Evolutionary conservation across 2,329 filamentous ascomycete genomes (phyloP), one percentile per base, ranked within the genome.

Genomic region (Lecanosticta acicola): DNA sequence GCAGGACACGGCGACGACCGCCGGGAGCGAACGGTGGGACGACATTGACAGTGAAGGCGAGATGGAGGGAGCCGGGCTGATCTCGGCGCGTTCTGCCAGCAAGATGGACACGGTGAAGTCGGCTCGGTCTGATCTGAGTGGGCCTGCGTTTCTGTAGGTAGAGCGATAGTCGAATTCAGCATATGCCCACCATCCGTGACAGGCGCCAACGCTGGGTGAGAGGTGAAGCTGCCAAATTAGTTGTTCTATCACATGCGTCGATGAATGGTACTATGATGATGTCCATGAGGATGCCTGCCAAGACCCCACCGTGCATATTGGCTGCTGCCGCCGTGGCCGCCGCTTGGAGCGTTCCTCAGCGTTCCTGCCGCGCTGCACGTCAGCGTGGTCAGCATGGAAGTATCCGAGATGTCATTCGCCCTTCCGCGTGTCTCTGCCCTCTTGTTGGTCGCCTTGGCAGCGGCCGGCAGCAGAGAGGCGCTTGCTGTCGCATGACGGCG

Each of bases 21-120:
- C 37, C 2, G 59, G 53, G 2, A 53, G 54, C 32, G 53, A 60
- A 45, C 26, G 45, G 20, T 33, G 35, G 14, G 26, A 47, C 29
- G 47, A 33, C 45, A 40, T 19, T 9, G 24, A 29, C 17, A 44
- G 21, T 46, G 49, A 51, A 16, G 57, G 49, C 18, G 19, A 26
- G 14, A 13, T 17, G 20, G 29, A 29, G n/a, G 43, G 32, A 18
- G 43, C 37, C n/a, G 38, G 43, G 24, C 19, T 45, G 26, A 38
- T 38, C 32, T 21, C 32, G 19, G 33, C 34, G 17, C 3, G 19
- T 19, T 7, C 10, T 16, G 11, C 14, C 20, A 32, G 35, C 10
- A 18, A 18, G 9, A 37, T 11, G n/a, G 43, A 34, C 11, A 46
- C 44, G 13, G 32, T 17, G 33, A 41, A 17, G 33, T 38, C 36